A percentile compares a stretch with the other conserved stretches of the same genome.
phyloP scores from a whole-genome alignment of 1,139 yeast genomes.

The Debaryomycetaceae sp. region DNA sequence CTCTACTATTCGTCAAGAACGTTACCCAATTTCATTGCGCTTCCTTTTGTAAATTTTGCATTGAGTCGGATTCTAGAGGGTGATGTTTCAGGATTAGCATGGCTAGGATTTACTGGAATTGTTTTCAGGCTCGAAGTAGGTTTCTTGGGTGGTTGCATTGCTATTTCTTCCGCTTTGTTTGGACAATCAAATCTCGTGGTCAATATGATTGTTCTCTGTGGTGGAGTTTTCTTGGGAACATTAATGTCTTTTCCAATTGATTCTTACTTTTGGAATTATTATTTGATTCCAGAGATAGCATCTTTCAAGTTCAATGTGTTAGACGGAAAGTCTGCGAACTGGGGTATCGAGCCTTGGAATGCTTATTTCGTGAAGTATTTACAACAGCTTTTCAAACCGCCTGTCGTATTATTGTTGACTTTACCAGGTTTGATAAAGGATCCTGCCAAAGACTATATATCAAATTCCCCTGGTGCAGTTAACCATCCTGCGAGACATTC shows the following conservation, averaged over 20 bases:
- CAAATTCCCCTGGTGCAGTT: conserved; percentile 26
- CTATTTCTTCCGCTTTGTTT: conserved; percentile 39
- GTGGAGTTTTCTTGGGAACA: conserved; percentile 59
- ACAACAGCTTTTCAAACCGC: conserved; percentile 59
- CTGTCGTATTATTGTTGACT: conserved; percentile 50
- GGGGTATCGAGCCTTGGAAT: conserved; percentile 81
- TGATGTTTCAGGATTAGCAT: conserved; percentile 49
- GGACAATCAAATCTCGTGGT: conserved; percentile 42
- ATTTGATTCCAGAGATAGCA: conserved; percentile 65
- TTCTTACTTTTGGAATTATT: conserved; percentile 69
- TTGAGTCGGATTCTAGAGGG: conserved; percentile 51
- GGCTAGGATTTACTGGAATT: conserved; percentile 62
- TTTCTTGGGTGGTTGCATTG: conserved; percentile 47
- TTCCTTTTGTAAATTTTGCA: conserved; percentile 67
- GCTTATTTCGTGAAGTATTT: conserved; percentile 57
- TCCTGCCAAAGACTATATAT: conserved; percentile 31
- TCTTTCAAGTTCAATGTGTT: conserved; percentile 74
- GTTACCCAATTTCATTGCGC: conserved; percentile 80
- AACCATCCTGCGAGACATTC: conserved; percentile 36
- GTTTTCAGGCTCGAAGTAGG: conserved; percentile 75
- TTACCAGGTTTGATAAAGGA: conserved; percentile 42
- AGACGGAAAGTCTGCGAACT: conserved; percentile 64
- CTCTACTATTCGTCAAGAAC: conserved; percentile 76
- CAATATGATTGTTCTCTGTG: conserved; percentile 36
- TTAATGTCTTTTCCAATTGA: conserved; percentile 54